Conservation (phyloP, 139 green algal species). For the Zygnema cylindricum region DNA sequence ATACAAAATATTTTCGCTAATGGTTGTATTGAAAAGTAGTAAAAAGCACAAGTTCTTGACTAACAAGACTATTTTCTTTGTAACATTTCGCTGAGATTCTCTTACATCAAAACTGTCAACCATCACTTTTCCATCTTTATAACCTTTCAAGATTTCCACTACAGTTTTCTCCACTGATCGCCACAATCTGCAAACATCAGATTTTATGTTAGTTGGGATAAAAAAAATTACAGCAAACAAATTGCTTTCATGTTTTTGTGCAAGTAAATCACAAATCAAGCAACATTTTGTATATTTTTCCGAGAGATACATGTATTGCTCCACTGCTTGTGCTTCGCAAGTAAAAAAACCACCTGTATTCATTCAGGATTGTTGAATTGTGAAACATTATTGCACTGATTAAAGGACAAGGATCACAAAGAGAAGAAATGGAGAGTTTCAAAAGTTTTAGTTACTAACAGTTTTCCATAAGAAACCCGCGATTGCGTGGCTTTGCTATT, state of each 20-base stretch:
- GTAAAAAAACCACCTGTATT: too few species aligned
- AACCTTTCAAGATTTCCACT: conserved; percentile 93
- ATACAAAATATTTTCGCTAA: conserved; percentile 66
- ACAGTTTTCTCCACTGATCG: conserved; percentile 89
- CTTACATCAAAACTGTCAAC: conserved; percentile 82
- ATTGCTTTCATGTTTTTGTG: neutral
- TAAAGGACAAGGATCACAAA: too few species aligned
- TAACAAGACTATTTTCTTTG: conserved; percentile 81
- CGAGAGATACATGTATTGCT: too few species aligned
- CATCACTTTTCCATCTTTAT: conserved; percentile 74
- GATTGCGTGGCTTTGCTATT: too few species aligned
- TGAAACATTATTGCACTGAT: too few species aligned
- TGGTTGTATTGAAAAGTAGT: conserved; percentile 43
- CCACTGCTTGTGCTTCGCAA: too few species aligned
- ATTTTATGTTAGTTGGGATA: neutral
- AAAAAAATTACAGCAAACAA: neutral
- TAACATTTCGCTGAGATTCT: conserved; percentile 79
- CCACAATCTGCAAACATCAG: conserved; percentile 74
- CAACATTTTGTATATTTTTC: too few species aligned
- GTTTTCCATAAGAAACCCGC: too few species aligned
- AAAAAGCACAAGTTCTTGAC: conserved; percentile 81
- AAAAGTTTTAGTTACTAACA: too few species aligned
- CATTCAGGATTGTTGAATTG: too few species aligned
- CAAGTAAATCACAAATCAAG: neutral
- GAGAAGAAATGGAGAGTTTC: too few species aligned